phyloP scores from a whole-genome alignment of 495 filamentous ascomycete genomes.

The Podospora bellae-mahoneyi region DNA sequence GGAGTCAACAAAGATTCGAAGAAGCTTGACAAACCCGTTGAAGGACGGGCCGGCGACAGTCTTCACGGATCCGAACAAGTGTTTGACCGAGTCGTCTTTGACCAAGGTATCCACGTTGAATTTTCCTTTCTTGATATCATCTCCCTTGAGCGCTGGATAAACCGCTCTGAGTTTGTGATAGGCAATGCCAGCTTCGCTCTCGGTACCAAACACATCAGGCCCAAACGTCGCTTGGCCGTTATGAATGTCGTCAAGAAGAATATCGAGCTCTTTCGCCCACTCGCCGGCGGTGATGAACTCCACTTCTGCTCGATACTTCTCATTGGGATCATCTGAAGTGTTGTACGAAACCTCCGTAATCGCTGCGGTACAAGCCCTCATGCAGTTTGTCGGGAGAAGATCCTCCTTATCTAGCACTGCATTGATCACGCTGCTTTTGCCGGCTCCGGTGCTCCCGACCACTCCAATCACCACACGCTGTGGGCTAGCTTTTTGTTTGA shows the following conservation, averaged over 20 bases:
- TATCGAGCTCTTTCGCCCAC: slow-evolving; percentile 54
- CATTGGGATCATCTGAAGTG: slow-evolving; percentile 37
- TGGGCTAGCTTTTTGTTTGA: slow-evolving; percentile 17
- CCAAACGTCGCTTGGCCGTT: slow-evolving; percentile 25
- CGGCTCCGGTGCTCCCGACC: slow-evolving; percentile 56
- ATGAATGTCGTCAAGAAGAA: slow-evolving; percentile 49
- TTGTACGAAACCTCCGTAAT: slow-evolving; percentile 66
- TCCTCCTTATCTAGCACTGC: slow-evolving; percentile 54
- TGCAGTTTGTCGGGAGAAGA: slow-evolving; percentile 39
- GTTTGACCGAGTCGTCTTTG: slow-evolving; percentile 32
- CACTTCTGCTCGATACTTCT: slow-evolving; percentile 58
- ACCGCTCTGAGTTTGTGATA: slow-evolving; percentile 63
- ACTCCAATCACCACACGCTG: slow-evolving; percentile 52
- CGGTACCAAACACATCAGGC: slow-evolving; percentile 39
- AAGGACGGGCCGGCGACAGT: slow-evolving; percentile 36
- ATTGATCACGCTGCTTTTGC: slow-evolving; percentile 61
- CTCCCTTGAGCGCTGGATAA: slow-evolving; percentile 53
- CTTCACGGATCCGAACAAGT: slow-evolving; percentile 49
- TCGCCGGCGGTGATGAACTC: slow-evolving; percentile 57
- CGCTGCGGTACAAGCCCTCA: slow-evolving; percentile 61
- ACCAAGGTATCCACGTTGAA: slow-evolving; percentile 41
- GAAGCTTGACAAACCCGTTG: slow-evolving; percentile 24
- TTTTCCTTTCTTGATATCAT: slow-evolving; percentile 42
- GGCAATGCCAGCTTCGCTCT: slow-evolving; percentile 56
- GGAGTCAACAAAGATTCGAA: slow-evolving; percentile 37